Conservation (phyloP, 306 rosid genomes). For the Canavalia ensiformis region DNA sequence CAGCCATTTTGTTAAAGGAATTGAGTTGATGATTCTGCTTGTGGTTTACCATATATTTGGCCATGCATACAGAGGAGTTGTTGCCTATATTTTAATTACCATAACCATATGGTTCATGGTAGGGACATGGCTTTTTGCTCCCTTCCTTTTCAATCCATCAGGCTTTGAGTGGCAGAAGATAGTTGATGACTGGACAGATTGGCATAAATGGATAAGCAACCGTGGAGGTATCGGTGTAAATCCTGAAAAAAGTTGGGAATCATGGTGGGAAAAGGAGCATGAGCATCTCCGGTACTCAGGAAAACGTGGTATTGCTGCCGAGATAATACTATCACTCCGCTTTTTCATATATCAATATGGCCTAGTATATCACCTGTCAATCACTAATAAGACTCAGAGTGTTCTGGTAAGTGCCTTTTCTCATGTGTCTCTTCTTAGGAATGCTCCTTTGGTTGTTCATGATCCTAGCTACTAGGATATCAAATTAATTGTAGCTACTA, state of each 20-base stretch:
- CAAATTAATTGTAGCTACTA: conserved; percentile 44
- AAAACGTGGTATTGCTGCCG: conserved; percentile 66
- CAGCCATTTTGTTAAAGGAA: conserved; percentile 96
- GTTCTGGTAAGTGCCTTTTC: conserved; percentile 65
- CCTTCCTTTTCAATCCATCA: conserved; percentile 95
- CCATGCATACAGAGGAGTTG: conserved; percentile 68
- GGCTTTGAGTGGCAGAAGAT: conserved; percentile 99
- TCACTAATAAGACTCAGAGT: conserved; percentile 61
- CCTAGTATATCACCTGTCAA: conserved; percentile 85
- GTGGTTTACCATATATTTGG: conserved; percentile 89
- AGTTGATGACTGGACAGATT: conserved; percentile 94
- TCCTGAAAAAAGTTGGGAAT: conserved; percentile 93
- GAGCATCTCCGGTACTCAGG: conserved; percentile 84
- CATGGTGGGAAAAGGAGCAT: conserved; percentile 97
- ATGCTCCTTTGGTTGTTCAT: conserved; percentile 9
- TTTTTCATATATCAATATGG: conserved; percentile 92
- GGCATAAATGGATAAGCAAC: conserved; percentile 94
- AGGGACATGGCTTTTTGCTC: conserved; percentile 97
- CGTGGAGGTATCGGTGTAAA: conserved; percentile 92
- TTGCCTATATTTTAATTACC: conserved; percentile 76
- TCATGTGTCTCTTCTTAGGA: conserved; percentile 9
- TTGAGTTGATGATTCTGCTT: conserved; percentile 92
- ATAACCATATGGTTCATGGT: conserved; percentile 96
- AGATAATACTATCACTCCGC: conserved; percentile 88
- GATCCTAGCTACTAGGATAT: conserved; percentile 21